Evolutionary conservation across 2,329 filamentous ascomycete species (phyloP).

Genomic region (Tolypocladium amazonense): DNA sequence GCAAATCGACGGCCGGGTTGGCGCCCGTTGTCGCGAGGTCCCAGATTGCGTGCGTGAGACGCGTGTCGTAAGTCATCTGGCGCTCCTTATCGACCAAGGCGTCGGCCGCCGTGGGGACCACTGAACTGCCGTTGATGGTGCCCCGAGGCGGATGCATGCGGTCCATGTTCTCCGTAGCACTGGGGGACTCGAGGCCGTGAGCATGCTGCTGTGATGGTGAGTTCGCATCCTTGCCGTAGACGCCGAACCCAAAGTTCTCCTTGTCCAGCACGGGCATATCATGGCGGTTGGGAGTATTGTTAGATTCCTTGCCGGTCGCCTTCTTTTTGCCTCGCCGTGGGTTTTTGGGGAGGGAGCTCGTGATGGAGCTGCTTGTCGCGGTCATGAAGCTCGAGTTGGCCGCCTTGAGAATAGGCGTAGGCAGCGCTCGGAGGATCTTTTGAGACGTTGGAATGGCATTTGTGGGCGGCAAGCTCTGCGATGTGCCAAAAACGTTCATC

Average conservation of each 20-base stretch:
- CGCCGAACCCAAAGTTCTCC: conserved; percentile 30
- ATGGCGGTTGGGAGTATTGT: conserved; percentile 23
- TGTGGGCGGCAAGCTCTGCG: conserved; percentile 65
- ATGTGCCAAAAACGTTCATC: conserved; percentile 66
- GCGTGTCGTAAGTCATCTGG: conserved; percentile 66
- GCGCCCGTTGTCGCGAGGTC: conserved; percentile 80
- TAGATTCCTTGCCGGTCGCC: conserved; percentile 26
- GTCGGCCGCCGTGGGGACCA: conserved; percentile 42
- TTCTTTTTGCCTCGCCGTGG: conserved; percentile 51
- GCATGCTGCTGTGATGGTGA: conserved; percentile 6
- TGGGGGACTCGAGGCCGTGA: conserved; percentile 12
- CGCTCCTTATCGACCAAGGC: conserved; percentile 60
- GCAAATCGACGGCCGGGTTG: conserved; percentile 85
- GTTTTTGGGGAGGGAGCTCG: conserved; percentile 62
- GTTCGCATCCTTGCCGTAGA: conserved; percentile 13
- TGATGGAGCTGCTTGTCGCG: conserved; percentile 78
- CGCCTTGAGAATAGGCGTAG: conserved; percentile 82
- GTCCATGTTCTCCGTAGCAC: conserved; percentile 38
- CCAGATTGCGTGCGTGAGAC: conserved; percentile 91
- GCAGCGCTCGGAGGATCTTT: conserved; percentile 78
- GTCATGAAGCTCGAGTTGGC: conserved; percentile 95
- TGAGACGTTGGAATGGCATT: conserved; percentile 88
- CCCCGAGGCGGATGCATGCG: conserved; percentile 24
- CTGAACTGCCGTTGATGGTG: conserved; percentile 13
- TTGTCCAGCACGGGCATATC: conserved; percentile 32